Evolutionary conservation across 2,329 filamentous ascomycete genomes (phyloP).

Genomic region (Aurifilum marmelostoma): DNA sequence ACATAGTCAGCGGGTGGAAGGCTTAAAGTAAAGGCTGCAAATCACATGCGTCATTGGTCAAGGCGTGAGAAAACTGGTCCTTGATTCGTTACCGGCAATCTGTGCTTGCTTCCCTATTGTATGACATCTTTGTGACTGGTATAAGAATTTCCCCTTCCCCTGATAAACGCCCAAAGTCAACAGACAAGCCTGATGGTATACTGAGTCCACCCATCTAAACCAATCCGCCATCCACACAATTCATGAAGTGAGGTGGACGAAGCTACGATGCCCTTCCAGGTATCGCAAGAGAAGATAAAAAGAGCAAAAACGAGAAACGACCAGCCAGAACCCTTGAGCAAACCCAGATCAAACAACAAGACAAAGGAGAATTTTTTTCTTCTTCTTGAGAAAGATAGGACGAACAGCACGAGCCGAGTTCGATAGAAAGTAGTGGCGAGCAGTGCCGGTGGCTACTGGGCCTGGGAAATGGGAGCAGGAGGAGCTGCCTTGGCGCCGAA

Average conservation of each 20-base stretch:
- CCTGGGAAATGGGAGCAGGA: conserved; percentile 18
- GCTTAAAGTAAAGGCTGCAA: too few relatives aligned
- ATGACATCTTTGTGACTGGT: conserved; percentile 20
- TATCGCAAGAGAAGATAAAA: not conserved
- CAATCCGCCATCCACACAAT: not conserved
- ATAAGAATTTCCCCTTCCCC: conserved; percentile 21
- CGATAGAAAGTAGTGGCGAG: not conserved
- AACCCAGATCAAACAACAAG: conserved; percentile 2
- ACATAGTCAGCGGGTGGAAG: conserved; percentile 67
- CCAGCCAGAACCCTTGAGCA: not conserved
- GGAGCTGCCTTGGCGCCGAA: conserved; percentile 36
- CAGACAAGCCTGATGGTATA: conserved; percentile 13
- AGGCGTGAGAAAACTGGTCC: conserved; percentile 22
- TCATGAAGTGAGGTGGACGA: conserved; percentile 14
- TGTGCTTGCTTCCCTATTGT: conserved; percentile 13
- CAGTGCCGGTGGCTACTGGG: conserved; percentile 1
- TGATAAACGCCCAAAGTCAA: conserved; percentile 27
- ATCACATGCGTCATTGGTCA: not conserved
- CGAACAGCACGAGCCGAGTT: not conserved
- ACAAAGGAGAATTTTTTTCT: conserved; percentile 24
- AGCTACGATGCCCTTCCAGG: conserved; percentile 2
- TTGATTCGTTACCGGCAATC: conserved; percentile 29
- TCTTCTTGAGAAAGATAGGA: not conserved
- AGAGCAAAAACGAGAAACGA: not conserved
- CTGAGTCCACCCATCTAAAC: conserved; percentile 17